Percentiles rank a stretch among this genome's conserved stretches.
These are phyloP conservation scores for Cardamine resedifolia DNA, from an alignment of 345 rosid genomes.

Conservation along the genomic window DNA sequence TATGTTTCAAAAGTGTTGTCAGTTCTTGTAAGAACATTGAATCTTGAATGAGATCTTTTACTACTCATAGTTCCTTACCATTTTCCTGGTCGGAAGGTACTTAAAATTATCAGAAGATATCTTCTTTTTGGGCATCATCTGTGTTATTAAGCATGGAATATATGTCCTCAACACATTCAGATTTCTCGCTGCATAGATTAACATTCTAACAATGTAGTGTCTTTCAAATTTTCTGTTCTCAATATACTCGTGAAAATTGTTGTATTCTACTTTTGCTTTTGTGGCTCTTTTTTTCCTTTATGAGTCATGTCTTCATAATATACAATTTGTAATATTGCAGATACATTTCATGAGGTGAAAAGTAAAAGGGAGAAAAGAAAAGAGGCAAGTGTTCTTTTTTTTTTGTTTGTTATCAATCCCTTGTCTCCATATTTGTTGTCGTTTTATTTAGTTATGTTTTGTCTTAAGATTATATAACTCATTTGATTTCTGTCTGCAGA, in stretches of 20 bases:
- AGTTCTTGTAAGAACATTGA: background rate
- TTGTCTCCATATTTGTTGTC: no score
- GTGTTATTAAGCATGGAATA: background rate
- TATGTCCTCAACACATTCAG: background rate
- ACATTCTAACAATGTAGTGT: background rate
- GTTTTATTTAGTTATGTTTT: background rate
- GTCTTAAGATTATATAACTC: slow-evolving; percentile 9
- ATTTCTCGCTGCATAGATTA: background rate
- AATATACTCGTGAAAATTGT: background rate
- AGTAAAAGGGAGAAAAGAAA: slow-evolving; percentile 63
- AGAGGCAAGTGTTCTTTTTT: slow-evolving; percentile 51
- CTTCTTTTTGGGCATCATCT: no score
- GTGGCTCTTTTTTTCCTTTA: background rate
- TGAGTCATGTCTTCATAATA: background rate
- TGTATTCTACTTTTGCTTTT: background rate
- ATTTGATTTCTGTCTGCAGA: slow-evolving; percentile 43
- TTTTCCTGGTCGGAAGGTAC: background rate
- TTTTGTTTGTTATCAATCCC: no score
- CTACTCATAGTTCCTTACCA: background rate
- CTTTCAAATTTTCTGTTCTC: background rate
- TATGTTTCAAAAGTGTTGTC: background rate
- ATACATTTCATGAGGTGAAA: slow-evolving; percentile 92
- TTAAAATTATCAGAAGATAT: no score
- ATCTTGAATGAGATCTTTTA: background rate
- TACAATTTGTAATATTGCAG: slow-evolving; percentile 41